Evolutionary conservation across 2,329 filamentous ascomycete species (phyloP).

Genomic region (Ceratocystis albifundus): DNA sequence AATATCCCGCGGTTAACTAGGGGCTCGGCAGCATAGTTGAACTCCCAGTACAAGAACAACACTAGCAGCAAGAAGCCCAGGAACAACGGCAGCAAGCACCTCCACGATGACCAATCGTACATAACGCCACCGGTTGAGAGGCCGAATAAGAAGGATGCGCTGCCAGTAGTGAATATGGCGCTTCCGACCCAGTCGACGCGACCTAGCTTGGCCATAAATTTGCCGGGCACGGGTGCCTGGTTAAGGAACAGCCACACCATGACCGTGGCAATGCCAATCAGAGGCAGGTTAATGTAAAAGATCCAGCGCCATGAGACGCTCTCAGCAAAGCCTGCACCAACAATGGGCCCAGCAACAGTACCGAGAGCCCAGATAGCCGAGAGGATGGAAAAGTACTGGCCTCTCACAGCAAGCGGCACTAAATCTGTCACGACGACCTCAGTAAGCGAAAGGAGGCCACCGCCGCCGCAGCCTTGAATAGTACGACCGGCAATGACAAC

Average conservation of each 20-base stretch:
- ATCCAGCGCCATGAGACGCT: constrained; percentile 30
- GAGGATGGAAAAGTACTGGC: constrained; percentile 32
- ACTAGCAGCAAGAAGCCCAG: constrained; percentile 42
- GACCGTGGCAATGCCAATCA: constrained; percentile 26
- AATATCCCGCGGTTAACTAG: constrained; percentile 38
- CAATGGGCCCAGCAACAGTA: constrained; percentile 31
- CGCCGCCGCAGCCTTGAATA: constrained; percentile 32
- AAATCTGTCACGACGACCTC: constrained; percentile 32
- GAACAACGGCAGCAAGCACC: constrained; percentile 49
- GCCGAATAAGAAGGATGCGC: constrained; percentile 40
- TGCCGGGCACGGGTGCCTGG: constrained; percentile 25
- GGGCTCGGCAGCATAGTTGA: constrained; percentile 39
- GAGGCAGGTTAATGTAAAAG: constrained; percentile 31
- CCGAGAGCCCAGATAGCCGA: constrained; percentile 45
- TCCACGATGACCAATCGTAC: constrained; percentile 52
- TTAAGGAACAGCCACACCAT: constrained; percentile 28
- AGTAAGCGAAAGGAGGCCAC: constrained; percentile 30
- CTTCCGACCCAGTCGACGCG: constrained; percentile 52
- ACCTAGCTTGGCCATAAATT: constrained; percentile 24
- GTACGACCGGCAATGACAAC: constrained; percentile 30
- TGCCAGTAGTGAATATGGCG: constrained; percentile 47
- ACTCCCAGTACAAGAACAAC: constrained; percentile 45
- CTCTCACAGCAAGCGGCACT: constrained; percentile 35
- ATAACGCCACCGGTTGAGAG: constrained; percentile 48
- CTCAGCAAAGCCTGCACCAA: constrained; percentile 27